phyloP scores from a whole-genome alignment of 1,284 basidiomycete genomes.

The Moniliophthora roreri region DNA sequence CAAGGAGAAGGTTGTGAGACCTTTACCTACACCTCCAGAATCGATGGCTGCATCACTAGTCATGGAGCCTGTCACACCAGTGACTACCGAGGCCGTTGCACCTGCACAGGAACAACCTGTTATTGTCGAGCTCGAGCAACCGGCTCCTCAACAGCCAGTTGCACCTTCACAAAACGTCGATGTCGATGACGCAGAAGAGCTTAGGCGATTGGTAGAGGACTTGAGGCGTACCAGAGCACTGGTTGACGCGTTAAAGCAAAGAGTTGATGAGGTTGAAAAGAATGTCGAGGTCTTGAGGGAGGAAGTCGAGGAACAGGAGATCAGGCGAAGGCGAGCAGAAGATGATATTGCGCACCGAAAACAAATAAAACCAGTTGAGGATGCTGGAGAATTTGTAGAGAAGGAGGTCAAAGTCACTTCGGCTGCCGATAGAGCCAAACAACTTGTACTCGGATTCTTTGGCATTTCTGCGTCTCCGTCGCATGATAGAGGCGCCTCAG shows the following conservation, averaged over 20 bases:
- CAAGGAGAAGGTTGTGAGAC: not conserved
- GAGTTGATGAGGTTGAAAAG: conserved; percentile 7
- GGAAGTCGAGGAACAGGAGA: conserved; percentile 14
- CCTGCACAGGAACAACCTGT: not conserved
- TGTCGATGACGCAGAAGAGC: conserved; percentile 18
- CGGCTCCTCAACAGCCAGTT: not conserved
- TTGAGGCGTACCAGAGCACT: conserved; percentile 24
- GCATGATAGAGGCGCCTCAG: too few relatives aligned
- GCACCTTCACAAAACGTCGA: not conserved
- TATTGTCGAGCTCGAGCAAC: not conserved
- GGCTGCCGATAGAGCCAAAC: not conserved
- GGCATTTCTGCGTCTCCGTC: too few relatives aligned
- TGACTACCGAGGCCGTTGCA: not conserved
- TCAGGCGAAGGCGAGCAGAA: conserved; percentile 14
- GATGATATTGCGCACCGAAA: conserved; percentile 3
- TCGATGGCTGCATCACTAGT: not conserved
- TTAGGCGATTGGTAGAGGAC: conserved; percentile 29
- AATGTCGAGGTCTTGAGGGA: not conserved
- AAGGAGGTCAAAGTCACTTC: not conserved
- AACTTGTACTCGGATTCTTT: not conserved
- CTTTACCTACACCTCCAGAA: conserved; percentile 1
- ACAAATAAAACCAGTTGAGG: not conserved
- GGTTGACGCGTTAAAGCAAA: conserved; percentile 26
- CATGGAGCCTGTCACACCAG: not conserved
- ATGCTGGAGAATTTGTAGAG: not conserved